Percentiles rank a stretch among this genome's conserved stretches.
phyloP scores from a whole-genome alignment of 2,329 filamentous ascomycete species.

The Tricladium varicosporioides region DNA sequence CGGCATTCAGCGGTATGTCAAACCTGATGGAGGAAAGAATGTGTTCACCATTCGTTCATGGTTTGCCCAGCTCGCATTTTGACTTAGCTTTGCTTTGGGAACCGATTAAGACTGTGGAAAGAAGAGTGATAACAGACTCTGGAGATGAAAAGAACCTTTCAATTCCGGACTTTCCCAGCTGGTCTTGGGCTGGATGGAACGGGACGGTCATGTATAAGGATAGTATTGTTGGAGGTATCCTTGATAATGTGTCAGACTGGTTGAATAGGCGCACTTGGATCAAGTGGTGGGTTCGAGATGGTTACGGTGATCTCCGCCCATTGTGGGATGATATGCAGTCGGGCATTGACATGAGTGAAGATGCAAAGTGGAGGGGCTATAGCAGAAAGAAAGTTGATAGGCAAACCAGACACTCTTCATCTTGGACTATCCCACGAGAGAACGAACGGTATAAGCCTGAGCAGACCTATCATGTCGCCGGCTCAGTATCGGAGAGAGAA shows the following conservation, averaged over 20 bases:
- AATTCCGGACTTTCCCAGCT: constrained; percentile 19
- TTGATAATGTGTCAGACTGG: constrained; percentile 35
- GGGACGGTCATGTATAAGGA: constrained; percentile 18
- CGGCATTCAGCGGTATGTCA: constrained; percentile 36
- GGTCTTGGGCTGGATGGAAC: constrained; percentile 38
- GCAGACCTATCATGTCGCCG: too few species aligned
- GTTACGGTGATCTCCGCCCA: constrained; percentile 31
- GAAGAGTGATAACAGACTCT: background rate
- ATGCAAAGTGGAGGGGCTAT: constrained; percentile 4
- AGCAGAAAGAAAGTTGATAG: too few species aligned
- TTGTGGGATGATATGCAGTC: constrained; percentile 28
- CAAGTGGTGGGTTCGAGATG: constrained; percentile 36
- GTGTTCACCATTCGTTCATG: constrained; percentile 29
- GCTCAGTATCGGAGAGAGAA: too few species aligned
- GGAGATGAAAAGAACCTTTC: constrained; percentile 24
- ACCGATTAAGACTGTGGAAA: constrained; percentile 3
- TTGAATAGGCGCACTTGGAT: constrained; percentile 38
- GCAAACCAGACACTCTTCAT: too few species aligned
- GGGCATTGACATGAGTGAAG: background rate
- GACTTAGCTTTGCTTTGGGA: constrained; percentile 38
- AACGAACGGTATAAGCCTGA: too few species aligned
- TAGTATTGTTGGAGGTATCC: constrained; percentile 22
- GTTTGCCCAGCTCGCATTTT: constrained; percentile 36
- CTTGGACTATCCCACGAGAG: too few species aligned
- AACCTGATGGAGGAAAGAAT: constrained; percentile 26